Conservation (phyloP, 192 early-diverging fungal genomes). For the Geranomyces variabilis region DNA sequence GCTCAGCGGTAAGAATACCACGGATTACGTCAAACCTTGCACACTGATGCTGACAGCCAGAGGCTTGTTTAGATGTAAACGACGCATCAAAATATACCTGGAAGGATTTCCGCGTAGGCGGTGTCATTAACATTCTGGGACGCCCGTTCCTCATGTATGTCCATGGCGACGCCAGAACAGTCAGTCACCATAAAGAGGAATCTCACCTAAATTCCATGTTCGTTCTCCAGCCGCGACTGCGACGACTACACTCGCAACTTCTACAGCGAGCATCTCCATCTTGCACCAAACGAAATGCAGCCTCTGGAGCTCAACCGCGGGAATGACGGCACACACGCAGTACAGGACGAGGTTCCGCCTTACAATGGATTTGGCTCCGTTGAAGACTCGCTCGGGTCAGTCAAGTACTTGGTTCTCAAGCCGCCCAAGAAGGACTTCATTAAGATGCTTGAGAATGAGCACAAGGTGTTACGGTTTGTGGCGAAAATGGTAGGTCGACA, state of each 20-base stretch:
- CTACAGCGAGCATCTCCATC: slow-evolving; percentile 45
- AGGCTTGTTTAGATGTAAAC: slow-evolving; percentile 38
- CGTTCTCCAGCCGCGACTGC: slow-evolving; percentile 59
- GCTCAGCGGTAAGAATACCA: slow-evolving; percentile 41
- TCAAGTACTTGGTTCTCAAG: slow-evolving; percentile 63
- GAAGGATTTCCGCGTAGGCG: slow-evolving; percentile 63
- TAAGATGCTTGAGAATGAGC: slow-evolving; percentile 69
- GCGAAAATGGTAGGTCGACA: slow-evolving; percentile 53
- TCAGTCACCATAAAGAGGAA: not conserved
- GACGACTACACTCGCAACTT: slow-evolving; percentile 64
- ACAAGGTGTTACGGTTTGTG: slow-evolving; percentile 64
- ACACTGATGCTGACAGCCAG: not conserved
- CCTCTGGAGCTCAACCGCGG: slow-evolving; percentile 10
- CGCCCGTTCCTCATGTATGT: slow-evolving; percentile 62
- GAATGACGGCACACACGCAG: slow-evolving; percentile 1
- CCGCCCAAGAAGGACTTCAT: slow-evolving; percentile 70
- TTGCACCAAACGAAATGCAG: slow-evolving; percentile 22
- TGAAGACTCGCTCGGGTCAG: slow-evolving; percentile 62
- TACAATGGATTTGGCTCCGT: slow-evolving; percentile 70
- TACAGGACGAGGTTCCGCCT: slow-evolving; percentile 48
- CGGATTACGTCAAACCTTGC: not conserved
- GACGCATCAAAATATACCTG: slow-evolving; percentile 61
- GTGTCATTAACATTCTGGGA: slow-evolving; percentile 60
- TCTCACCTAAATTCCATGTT: too few species aligned
- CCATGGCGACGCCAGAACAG: too few species aligned